Percentiles rank a stretch among this genome's conserved stretches.
Evolutionary conservation across 1,284 basidiomycete genomes (phyloP).

Genomic region (Caloboletus firmus): DNA sequence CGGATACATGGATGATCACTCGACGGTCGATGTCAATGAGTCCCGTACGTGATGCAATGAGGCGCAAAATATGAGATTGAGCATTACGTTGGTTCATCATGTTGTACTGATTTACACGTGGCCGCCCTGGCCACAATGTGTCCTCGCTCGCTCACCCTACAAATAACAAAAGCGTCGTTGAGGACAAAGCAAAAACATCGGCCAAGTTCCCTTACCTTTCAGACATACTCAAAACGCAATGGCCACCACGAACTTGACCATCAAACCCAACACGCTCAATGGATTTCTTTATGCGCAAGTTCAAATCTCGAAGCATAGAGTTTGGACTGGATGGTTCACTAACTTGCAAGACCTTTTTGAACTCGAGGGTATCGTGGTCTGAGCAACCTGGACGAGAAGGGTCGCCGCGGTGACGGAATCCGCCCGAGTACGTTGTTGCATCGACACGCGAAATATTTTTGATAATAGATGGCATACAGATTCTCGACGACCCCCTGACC

Average conservation of each 20-base stretch:
- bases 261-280: not conserved
- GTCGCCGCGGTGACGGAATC: not conserved
- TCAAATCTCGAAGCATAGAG: not conserved
- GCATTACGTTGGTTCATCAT: no score
- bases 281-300: not conserved
- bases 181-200: not conserved
- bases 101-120: not conserved
- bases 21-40: not conserved
- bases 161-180: not conserved
- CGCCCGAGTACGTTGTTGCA: not conserved
- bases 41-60: not conserved
- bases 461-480: not conserved
- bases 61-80: no score
- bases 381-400: not conserved
- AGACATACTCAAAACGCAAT: not conserved
- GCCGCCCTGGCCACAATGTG: not conserved
- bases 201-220: not conserved
- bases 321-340: not conserved
- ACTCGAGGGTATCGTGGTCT: not conserved
- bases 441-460: not conserved
- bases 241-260: not conserved
- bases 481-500: not conserved
- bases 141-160: not conserved
- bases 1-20: slow-evolving; percentile 68
- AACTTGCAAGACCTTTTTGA: not conserved